Evolutionary conservation across 2,329 filamentous ascomycete genomes (phyloP).

Genomic region (Xylaria sp.): DNA sequence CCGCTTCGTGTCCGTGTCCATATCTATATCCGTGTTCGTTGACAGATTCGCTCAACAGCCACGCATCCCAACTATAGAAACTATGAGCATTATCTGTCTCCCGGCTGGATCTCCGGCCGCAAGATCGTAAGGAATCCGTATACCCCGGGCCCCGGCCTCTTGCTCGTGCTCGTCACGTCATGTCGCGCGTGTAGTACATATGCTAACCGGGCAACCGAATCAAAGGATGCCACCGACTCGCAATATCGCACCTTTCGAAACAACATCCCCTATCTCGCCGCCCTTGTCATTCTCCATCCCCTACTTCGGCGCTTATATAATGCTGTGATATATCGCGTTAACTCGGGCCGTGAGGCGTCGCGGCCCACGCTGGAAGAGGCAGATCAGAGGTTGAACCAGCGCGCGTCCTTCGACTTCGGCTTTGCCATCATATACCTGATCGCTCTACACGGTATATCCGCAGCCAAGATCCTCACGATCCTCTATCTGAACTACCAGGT

Average conservation of each 20-base stretch:
- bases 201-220: not conserved
- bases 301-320: constrained; percentile 80
- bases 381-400: constrained; percentile 71
- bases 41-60: constrained; percentile 61
- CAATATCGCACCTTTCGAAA: constrained; percentile 88
- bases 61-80: constrained; percentile 83
- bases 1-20: not conserved
- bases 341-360: constrained; percentile 43
- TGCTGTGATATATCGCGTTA: constrained; percentile 57
- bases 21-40: not conserved
- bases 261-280: constrained; percentile 83
- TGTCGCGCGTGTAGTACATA: not conserved
- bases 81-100: constrained; percentile 75
- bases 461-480: constrained; percentile 83
- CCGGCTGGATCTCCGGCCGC: constrained; percentile 92
- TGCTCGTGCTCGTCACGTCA: not conserved
- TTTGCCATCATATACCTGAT: constrained; percentile 85
- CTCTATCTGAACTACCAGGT: constrained; percentile 85
- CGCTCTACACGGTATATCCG: constrained; percentile 86
- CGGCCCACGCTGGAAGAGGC: constrained; percentile 56
- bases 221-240: constrained; percentile 84
- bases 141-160: not conserved
- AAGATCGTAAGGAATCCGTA: constrained; percentile 74
- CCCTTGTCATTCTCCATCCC: constrained; percentile 82
- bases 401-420: constrained; percentile 81